These are phyloP conservation scores for Alternaria gansuensis DNA, from an alignment of 2,329 filamentous ascomycete species.

Conservation along the genomic window DNA sequence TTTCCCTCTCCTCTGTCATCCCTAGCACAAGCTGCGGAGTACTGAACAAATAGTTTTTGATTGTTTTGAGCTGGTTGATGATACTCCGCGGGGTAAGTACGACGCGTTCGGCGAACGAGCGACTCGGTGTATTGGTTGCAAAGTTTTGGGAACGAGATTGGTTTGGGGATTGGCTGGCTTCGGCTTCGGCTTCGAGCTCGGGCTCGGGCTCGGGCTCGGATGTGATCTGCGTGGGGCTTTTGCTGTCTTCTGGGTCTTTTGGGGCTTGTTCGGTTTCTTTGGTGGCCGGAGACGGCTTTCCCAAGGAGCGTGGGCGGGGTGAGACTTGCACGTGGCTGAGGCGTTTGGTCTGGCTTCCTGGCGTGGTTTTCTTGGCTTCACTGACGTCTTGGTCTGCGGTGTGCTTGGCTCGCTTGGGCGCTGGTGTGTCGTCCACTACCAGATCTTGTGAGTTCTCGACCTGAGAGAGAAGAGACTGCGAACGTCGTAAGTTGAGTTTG, in stretches of 20 bases:
- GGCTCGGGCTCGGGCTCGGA: not conserved
- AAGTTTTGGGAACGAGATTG: not conserved
- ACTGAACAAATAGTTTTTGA: constrained; percentile 66
- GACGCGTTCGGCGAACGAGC: constrained; percentile 47
- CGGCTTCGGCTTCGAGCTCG: constrained; percentile 15
- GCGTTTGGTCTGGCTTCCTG: constrained; percentile 29
- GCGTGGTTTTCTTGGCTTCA: constrained; percentile 30
- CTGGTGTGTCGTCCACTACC: constrained; percentile 40
- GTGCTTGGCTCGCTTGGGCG: constrained; percentile 41
- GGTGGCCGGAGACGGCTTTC: not conserved
- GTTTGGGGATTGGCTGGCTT: constrained; percentile 10
- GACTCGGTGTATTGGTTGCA: constrained; percentile 33
- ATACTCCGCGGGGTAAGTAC: constrained; percentile 60
- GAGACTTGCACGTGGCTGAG: constrained; percentile 43
- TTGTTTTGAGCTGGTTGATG: constrained; percentile 54
- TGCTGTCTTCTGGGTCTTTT: too few species aligned
- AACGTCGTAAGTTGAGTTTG: constrained; percentile 38
- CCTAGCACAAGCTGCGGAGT: constrained; percentile 64
- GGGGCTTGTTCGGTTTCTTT: not conserved
- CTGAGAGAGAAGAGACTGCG: constrained; percentile 43
- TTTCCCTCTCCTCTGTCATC: constrained; percentile 70
- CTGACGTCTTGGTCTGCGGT: constrained; percentile 43
- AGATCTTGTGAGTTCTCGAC: constrained; percentile 39
- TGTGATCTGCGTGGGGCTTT: not conserved
- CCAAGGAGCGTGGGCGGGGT: constrained; percentile 18